Percentiles rank a stretch among this genome's conserved stretches.
Conservation (phyloP, 352 stramenopile genomes). For the Peronospora tabacina region DNA sequence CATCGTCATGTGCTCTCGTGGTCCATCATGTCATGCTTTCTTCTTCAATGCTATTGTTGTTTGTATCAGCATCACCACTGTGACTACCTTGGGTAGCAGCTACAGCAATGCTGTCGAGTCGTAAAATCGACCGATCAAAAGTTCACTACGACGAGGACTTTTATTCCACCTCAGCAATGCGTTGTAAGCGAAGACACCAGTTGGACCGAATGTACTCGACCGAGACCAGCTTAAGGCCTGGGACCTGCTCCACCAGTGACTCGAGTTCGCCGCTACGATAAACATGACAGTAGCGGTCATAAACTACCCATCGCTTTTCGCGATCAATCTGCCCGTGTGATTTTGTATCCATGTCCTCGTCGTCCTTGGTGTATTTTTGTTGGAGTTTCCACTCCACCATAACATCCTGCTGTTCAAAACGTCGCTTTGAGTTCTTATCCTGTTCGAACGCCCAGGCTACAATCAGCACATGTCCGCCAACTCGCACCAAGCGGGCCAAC, state of each 20-base stretch:
- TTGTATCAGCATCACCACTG: neutral
- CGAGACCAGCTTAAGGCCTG: conserved; percentile 46
- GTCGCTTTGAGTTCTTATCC: conserved; percentile 63
- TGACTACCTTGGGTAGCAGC: neutral
- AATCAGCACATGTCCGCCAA: conserved; percentile 51
- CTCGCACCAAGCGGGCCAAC: conserved; percentile 49
- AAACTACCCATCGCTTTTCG: conserved; percentile 67
- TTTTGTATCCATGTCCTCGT: neutral
- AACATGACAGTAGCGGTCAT: conserved; percentile 80
- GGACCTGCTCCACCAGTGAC: conserved; percentile 45
- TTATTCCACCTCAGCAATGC: conserved; percentile 13
- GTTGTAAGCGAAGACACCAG: conserved; percentile 55
- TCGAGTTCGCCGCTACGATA: conserved; percentile 69
- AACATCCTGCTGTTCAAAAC: conserved; percentile 71
- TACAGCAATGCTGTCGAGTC: neutral
- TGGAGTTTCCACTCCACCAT: conserved; percentile 86
- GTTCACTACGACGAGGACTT: neutral
- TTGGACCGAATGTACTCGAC: conserved; percentile 74
- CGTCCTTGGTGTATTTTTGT: conserved; percentile 52
- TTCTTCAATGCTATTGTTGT: neutral
- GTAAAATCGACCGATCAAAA: neutral
- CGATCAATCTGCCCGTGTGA: conserved; percentile 36
- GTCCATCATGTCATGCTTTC: no score
- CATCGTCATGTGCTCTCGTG: no score
- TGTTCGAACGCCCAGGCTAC: conserved; percentile 83